Evolutionary conservation across 805 yeast genomes (phyloP).

Genomic region (Nakazawaea wyomingensis): DNA sequence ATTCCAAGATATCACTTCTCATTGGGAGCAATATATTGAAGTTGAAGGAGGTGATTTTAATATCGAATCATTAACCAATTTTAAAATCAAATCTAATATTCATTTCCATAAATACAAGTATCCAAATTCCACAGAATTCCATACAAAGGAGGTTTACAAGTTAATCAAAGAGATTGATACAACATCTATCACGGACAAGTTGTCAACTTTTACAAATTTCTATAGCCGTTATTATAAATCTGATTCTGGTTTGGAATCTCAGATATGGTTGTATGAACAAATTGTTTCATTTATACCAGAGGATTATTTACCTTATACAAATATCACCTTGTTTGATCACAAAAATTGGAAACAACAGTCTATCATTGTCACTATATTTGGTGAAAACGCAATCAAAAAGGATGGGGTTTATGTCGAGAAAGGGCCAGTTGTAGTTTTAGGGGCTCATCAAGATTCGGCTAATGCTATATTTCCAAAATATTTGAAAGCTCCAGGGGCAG

Average conservation of each 20-base stretch:
- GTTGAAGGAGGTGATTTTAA: conserved; percentile 23
- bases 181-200: conserved; percentile 42
- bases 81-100: conserved; percentile 12
- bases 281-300: conserved; percentile 26
- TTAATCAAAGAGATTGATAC: conserved; percentile 41
- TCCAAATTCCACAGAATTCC: conserved; percentile 39
- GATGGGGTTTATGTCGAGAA: conserved; percentile 20
- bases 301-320: conserved; percentile 23
- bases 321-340: conserved; percentile 53
- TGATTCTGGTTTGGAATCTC: conserved; percentile 61
- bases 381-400: conserved; percentile 32
- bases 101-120: conserved; percentile 34
- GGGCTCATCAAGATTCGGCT: conserved; percentile 86
- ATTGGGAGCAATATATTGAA: conserved; percentile 29
- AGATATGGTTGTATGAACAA: conserved; percentile 59
- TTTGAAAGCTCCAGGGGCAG: conserved; percentile 87
- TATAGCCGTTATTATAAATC: conserved; percentile 74
- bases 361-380: conserved; percentile 60
- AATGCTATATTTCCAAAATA: conserved; percentile 66
- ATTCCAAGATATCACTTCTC: conserved; percentile 63
- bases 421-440: conserved; percentile 59
- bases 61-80: conserved; percentile 22
- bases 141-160: conserved; percentile 32
- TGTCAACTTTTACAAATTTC: conserved; percentile 64
- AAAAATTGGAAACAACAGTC: conserved; percentile 74